These are phyloP conservation scores for Pichia inconspicua DNA, from an alignment of 1,139 yeast species.

Conservation along the genomic window DNA sequence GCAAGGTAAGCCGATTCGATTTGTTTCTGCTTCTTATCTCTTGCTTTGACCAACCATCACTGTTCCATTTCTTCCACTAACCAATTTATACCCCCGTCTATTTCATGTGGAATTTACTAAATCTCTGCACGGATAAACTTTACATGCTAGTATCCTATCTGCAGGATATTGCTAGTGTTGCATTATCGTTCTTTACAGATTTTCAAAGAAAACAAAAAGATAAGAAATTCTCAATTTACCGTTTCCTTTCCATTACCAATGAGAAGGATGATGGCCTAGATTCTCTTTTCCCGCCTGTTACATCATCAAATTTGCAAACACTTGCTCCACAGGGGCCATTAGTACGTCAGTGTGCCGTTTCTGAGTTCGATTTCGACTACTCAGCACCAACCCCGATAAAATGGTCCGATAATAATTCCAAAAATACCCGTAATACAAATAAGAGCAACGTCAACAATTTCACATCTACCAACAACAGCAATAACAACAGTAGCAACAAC, in stretches of 20 bases:
- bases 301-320: background rate
- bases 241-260: background rate
- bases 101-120: background rate
- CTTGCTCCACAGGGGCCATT: background rate
- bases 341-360: conserved; percentile 26
- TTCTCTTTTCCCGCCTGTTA: background rate
- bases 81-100: background rate
- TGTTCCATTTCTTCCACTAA: background rate
- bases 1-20: too few relatives aligned
- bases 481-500: background rate
- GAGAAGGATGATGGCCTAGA: background rate
- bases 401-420: conserved; percentile 16
- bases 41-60: background rate
- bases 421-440: background rate
- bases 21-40: background rate
- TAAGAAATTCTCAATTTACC: background rate
- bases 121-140: background rate
- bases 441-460: background rate
- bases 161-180: background rate
- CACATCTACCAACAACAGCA: background rate
- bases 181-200: background rate
- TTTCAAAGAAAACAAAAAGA: background rate
- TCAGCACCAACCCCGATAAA: conserved; percentile 22
- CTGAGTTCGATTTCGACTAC: conserved; percentile 26
- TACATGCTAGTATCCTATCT: background rate